Conservation (phyloP, 225 moss, liverwort and hornwort genomes). For the Straminergon stramineum region DNA sequence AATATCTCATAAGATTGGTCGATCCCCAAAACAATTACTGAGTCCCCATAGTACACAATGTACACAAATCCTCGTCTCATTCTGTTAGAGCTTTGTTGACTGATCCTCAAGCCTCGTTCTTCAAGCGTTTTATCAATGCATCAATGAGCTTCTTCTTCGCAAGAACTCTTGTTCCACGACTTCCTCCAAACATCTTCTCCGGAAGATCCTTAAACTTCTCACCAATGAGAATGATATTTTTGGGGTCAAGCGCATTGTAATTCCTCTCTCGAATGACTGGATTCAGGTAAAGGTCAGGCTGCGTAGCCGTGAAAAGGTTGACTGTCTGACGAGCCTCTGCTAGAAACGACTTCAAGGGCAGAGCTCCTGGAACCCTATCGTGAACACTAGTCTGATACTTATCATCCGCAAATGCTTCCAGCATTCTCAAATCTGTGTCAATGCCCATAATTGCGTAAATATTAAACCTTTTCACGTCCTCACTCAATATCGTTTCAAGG, state of each 20-base stretch:
- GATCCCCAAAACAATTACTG: constrained; percentile 10
- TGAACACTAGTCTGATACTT: constrained; percentile 70
- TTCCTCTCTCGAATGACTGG: constrained; percentile 86
- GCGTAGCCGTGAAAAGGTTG: constrained; percentile 62
- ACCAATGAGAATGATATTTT: constrained; percentile 59
- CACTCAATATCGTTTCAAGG: constrained; percentile 65
- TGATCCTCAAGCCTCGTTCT: constrained; percentile 44
- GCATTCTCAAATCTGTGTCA: constrained; percentile 80
- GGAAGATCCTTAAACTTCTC: constrained; percentile 82
- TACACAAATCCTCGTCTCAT: constrained; percentile 19
- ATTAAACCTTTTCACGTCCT: constrained; percentile 78
- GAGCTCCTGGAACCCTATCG: constrained; percentile 54
- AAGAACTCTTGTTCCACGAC: constrained; percentile 52
- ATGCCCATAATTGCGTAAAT: constrained; percentile 80
- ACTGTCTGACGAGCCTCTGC: constrained; percentile 86
- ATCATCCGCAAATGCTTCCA: constrained; percentile 90
- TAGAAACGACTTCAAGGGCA: constrained; percentile 56
- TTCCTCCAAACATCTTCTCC: constrained; percentile 58
- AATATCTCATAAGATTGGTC: not conserved
- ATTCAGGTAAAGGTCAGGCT: constrained; percentile 76
- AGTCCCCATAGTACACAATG: constrained; percentile 33
- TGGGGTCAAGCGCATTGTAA: constrained; percentile 65
- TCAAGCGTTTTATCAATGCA: constrained; percentile 67
- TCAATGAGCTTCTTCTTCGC: constrained; percentile 76
- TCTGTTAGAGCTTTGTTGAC: not conserved